Evolutionary conservation across 208 protist species (phyloP).

Genomic region (Wallacemonas sp.): DNA sequence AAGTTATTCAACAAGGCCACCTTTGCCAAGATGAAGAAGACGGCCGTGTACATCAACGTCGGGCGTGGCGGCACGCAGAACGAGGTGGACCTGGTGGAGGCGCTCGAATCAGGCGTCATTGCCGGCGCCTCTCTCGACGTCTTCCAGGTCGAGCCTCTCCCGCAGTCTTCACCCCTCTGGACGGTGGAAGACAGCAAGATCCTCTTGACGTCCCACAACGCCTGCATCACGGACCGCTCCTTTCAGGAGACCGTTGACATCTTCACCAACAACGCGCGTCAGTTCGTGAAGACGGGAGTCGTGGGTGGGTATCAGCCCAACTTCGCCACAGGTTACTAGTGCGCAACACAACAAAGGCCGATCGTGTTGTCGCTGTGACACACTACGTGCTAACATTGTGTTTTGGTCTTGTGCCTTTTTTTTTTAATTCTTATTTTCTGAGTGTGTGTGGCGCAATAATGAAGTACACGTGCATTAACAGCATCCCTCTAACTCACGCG

Average conservation of each 20-base stretch:
- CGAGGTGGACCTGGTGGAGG: conserved; percentile 49
- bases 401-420: neutral
- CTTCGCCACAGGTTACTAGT: conserved; percentile 29
- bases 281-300: conserved; percentile 34
- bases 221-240: conserved; percentile 39
- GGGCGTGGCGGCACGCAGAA: conserved; percentile 59
- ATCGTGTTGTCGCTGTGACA: too few species aligned
- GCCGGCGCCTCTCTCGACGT: conserved; percentile 73
- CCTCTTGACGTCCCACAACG: conserved; percentile 65
- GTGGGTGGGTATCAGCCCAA: conserved; percentile 32
- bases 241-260: conserved; percentile 27
- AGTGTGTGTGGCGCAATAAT: neutral
- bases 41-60: conserved; percentile 75
- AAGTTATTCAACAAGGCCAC: conserved; percentile 53
- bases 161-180: conserved; percentile 46
- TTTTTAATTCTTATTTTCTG: neutral
- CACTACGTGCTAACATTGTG: too few species aligned
- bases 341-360: neutral
- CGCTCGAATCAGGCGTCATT: conserved; percentile 47
- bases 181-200: conserved; percentile 54
- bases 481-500: too few species aligned
- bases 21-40: conserved; percentile 70
- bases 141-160: conserved; percentile 71
- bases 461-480: neutral
- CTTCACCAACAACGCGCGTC: conserved; percentile 26